These are phyloP conservation scores for Moniliella sp. DNA, from an alignment of 1,284 basidiomycete genomes.

Conservation along the genomic window DNA sequence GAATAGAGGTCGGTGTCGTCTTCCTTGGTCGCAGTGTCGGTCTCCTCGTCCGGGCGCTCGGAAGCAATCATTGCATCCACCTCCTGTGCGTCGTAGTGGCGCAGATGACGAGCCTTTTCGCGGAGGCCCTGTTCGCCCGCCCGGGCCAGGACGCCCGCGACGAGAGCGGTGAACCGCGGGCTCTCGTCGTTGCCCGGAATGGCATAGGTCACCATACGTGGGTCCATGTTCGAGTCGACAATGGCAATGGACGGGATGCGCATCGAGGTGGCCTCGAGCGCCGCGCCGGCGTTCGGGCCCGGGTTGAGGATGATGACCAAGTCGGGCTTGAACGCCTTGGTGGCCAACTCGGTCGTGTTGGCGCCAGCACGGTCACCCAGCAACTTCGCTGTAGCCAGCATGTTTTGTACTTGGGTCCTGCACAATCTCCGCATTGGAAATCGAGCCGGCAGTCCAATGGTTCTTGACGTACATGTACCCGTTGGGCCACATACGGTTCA, in stretches of 20 bases:
- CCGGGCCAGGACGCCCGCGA: slow-evolving; percentile 70
- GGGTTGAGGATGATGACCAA: slow-evolving; percentile 75
- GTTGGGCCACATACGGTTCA: slow-evolving; percentile 47
- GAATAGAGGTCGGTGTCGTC: no score
- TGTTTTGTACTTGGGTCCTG: background rate
- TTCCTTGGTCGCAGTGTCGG: no score
- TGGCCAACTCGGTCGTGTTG: slow-evolving; percentile 36
- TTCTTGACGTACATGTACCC: slow-evolving; percentile 41
- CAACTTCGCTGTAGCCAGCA: slow-evolving; percentile 2
- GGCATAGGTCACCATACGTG: slow-evolving; percentile 85
- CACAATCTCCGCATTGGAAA: no score
- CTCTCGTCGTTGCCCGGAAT: slow-evolving; percentile 96
- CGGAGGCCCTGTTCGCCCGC: slow-evolving; percentile 44
- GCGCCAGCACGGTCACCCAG: no score
- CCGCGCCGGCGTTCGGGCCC: slow-evolving; percentile 46
- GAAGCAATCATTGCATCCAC: no score
- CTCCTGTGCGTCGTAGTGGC: no score
- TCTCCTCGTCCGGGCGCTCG: no score
- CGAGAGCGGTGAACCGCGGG: slow-evolving; percentile 64
- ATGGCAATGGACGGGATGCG: slow-evolving; percentile 42
- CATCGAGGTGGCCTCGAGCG: slow-evolving; percentile 35
- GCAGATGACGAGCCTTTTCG: no score
- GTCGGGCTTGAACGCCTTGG: slow-evolving; percentile 54
- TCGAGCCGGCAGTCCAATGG: background rate
- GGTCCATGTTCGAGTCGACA: slow-evolving; percentile 84